These are phyloP conservation scores for Candida peoriensis DNA, from an alignment of 805 yeast species.

Conservation along the genomic window DNA sequence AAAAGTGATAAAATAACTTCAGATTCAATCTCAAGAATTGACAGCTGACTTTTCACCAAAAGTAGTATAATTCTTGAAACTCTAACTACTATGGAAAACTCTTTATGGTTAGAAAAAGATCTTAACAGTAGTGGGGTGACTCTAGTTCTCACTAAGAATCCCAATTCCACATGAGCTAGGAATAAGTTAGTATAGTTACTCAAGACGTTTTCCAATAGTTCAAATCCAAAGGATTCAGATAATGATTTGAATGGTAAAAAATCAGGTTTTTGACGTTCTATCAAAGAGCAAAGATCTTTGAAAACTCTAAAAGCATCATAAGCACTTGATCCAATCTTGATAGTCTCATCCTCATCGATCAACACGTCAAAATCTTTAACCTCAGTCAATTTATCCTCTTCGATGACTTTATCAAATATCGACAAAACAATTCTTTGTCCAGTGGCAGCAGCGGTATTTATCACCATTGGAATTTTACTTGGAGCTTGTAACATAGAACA, in stretches of 20 bases:
- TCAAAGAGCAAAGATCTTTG: constrained; percentile 64
- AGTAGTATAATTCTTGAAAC: constrained; percentile 67
- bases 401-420: constrained; percentile 62
- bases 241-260: constrained; percentile 49
- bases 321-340: constrained; percentile 46
- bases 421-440: constrained; percentile 78
- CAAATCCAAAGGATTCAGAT: constrained; percentile 69
- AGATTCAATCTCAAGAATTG: constrained; percentile 63
- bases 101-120: constrained; percentile 50
- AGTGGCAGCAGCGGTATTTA: constrained; percentile 90
- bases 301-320: constrained; percentile 70
- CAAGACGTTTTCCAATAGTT: constrained; percentile 74
- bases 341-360: constrained; percentile 39
- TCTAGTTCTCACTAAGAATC: constrained; percentile 57
- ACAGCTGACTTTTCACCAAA: constrained; percentile 50
- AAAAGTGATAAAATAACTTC: constrained; percentile 76
- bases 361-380: constrained; percentile 32
- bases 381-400: constrained; percentile 29
- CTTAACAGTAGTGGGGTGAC: constrained; percentile 75
- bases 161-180: constrained; percentile 55
- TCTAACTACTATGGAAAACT: constrained; percentile 68
- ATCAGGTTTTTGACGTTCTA: constrained; percentile 51
- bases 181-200: constrained; percentile 58
- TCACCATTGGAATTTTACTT: constrained; percentile 69
- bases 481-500: constrained; percentile 69